These are phyloP conservation scores for Musa schizocarpa DNA, from an alignment of 176 grass and related monocot genomes.

Conservation along the genomic window DNA sequence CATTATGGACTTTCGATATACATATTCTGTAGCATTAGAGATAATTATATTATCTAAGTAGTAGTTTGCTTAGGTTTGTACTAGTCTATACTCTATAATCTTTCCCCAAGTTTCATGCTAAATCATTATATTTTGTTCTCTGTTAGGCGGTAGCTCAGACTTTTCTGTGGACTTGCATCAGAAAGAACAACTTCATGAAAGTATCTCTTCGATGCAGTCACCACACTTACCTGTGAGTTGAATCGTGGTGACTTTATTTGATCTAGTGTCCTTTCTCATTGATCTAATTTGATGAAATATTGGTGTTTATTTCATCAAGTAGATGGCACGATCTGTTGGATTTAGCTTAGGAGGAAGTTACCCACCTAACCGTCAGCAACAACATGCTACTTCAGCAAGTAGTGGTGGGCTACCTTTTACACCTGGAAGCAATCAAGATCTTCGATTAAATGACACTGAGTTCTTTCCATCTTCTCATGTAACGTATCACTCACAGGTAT, in stretches of 20 bases:
- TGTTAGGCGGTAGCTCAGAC: constrained; percentile 60
- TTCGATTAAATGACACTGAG: constrained; percentile 35
- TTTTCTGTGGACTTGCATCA: constrained; percentile 91
- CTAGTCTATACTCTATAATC: background rate
- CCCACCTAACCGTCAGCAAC: constrained; percentile 67
- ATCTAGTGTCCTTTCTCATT: background rate
- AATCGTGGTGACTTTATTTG: background rate
- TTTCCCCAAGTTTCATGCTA: background rate
- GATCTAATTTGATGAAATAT: background rate
- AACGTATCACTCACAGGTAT: constrained; percentile 33
- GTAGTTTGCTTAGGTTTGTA: background rate
- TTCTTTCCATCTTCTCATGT: constrained; percentile 39
- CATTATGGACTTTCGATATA: too few species aligned
- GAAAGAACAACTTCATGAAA: constrained; percentile 94
- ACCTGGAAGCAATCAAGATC: constrained; percentile 32
- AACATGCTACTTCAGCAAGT: constrained; percentile 63
- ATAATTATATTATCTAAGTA: background rate
- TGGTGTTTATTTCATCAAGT: background rate
- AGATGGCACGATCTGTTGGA: constrained; percentile 85
- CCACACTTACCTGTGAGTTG: constrained; percentile 73
- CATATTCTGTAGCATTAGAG: too few species aligned
- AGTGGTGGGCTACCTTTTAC: constrained; percentile 26
- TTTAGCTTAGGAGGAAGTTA: constrained; percentile 78
- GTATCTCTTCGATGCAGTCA: constrained; percentile 68
- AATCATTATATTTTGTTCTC: background rate